These are phyloP conservation scores for Candida hungchunana DNA, from an alignment of 805 yeast genomes.

Conservation along the genomic window DNA sequence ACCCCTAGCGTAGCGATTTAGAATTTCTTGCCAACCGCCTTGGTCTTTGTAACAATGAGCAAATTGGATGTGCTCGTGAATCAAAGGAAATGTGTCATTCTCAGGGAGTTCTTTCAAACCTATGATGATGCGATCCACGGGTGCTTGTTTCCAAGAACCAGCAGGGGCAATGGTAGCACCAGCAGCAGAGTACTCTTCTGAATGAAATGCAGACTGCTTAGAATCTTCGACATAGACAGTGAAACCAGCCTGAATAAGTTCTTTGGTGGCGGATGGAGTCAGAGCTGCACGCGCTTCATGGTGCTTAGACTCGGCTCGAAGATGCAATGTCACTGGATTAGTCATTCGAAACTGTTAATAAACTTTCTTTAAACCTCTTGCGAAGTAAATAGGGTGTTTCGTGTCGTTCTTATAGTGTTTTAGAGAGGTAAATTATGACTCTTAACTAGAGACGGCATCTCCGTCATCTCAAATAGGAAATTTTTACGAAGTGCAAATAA, in stretches of 20 bases:
- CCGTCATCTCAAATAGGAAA: too few species aligned
- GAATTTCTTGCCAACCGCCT: conserved; percentile 93
- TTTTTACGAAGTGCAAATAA: too few species aligned
- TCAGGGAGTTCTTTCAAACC: conserved; percentile 97
- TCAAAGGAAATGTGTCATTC: conserved; percentile 80
- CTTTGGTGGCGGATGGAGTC: conserved; percentile 87
- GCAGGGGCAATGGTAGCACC: conserved; percentile 90
- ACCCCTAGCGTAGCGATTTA: conserved; percentile 86
- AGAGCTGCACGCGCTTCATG: conserved; percentile 96
- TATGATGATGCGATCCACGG: conserved; percentile 80
- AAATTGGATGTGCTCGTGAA: conserved; percentile 95
- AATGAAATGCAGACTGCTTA: conserved; percentile 73
- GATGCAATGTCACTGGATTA: conserved; percentile 61
- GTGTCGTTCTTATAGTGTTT: too few species aligned
- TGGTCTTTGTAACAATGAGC: conserved; percentile 99
- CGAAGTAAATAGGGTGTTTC: too few species aligned
- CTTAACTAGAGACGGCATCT: too few species aligned
- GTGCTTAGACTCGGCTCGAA: conserved; percentile 97
- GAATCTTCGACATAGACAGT: conserved; percentile 85
- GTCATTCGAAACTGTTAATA: too few species aligned
- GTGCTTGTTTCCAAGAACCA: conserved; percentile 92
- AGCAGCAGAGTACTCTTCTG: conserved; percentile 67
- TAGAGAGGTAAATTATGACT: too few species aligned
- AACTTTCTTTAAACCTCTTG: too few species aligned
- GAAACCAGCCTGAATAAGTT: conserved; percentile 82